Base-by-base conservation (phyloP, 2,329 filamentous ascomycete species). In the Exophiala spinifera region DNA sequence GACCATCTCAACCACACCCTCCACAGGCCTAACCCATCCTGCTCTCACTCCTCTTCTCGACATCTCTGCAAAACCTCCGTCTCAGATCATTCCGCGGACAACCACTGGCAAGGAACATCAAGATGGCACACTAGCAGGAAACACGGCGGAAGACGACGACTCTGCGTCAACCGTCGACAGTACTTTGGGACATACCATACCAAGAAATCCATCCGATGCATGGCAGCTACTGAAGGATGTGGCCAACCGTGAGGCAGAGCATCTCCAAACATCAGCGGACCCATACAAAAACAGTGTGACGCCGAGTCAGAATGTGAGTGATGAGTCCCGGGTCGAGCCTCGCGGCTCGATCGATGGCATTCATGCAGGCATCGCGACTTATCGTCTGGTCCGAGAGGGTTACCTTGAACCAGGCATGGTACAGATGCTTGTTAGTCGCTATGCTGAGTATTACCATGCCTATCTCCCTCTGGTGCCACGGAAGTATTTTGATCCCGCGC, bases 401-500 rank as follows among this genome's bases (percentile, higher is more conserved):
- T 70, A 67, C 66, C 64, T 75, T 67, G 73, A 81, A 72, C 65
- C 71, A 55, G 73, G 74, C 13, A 78, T 76, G 15, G 72, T 83
- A 33, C 77, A 76, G 59, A 72, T 78, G 59, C 70, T 83, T 37
- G 72, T 83, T 15, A 69, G 72, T 36, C 82, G 83, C 23, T 88
- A 86, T 61, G 81, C 81, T 51, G 74, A 83, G 53, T 77, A 83
- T 57, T 88, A 86, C 61, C 85, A 89, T 63, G 82, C 83, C 0
- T 88, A 85, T 70, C 86, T 87, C 52, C 86, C 86, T 0, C 72
- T 89, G 21, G 85, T 86, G 0, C 82, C 85, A 8, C 74, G 76
- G 34, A 77, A 79, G 59, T 81, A 83, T 40, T 80, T 86, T 59
- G 75, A 82, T 57, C 73, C 77, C 36, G 67, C 72, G 13, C 72